Evolutionary conservation across 345 rosid genomes (phyloP).

Genomic region (Lepidium aucheri): DNA sequence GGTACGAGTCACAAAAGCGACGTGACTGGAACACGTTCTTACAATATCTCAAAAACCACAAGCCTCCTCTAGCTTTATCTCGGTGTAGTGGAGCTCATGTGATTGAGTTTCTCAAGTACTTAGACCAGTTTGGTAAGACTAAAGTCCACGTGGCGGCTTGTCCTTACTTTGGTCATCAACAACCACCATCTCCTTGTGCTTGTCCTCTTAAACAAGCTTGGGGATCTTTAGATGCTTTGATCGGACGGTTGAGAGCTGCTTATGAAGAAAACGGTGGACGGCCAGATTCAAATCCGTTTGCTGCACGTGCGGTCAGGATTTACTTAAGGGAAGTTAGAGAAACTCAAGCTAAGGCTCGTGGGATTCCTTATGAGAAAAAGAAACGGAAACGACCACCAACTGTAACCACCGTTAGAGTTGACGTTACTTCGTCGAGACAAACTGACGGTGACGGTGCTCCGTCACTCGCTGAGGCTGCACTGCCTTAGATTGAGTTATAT

Average conservation of each 20-base stretch:
- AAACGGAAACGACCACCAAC: conserved; percentile 48
- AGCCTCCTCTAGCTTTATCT: conserved; percentile 49
- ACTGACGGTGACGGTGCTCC: conserved; percentile 9
- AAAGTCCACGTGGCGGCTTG: conserved; percentile 54
- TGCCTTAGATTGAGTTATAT: background rate
- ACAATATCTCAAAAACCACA: conserved; percentile 61
- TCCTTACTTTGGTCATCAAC: conserved; percentile 54
- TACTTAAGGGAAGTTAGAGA: conserved; percentile 61
- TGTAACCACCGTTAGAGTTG: conserved; percentile 17
- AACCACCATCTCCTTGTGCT: conserved; percentile 55
- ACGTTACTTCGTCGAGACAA: conserved; percentile 18
- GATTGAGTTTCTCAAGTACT: conserved; percentile 58
- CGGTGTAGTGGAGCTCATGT: conserved; percentile 71
- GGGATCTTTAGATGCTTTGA: conserved; percentile 73
- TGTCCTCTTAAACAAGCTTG: conserved; percentile 71
- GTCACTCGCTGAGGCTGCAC: conserved; percentile 12
- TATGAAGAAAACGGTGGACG: conserved; percentile 64
- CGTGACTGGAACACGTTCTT: conserved; percentile 72
- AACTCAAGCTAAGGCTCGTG: conserved; percentile 65
- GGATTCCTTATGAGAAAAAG: conserved; percentile 68
- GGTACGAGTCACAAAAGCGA: conserved; percentile 65
- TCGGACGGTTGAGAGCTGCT: conserved; percentile 74
- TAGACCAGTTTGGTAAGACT: conserved; percentile 70
- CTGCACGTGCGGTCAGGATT: conserved; percentile 61
- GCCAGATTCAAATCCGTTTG: conserved; percentile 58